These are phyloP conservation scores for Begonia fuchsioides DNA, from an alignment of 306 rosid species.

Conservation along the genomic window DNA sequence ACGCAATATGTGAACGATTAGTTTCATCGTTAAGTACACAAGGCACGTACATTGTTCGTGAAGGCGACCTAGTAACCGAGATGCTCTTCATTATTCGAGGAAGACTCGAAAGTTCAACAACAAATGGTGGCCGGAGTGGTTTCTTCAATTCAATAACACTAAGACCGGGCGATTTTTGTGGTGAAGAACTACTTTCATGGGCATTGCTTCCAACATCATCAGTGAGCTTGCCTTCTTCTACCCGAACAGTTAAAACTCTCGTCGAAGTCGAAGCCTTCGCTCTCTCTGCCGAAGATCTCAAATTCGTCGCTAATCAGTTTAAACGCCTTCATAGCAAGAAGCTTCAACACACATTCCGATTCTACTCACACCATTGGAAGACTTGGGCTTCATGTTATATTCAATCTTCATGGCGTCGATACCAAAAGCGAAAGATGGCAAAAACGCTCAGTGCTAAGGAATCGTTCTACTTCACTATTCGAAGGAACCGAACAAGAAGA, in stretches of 20 bases:
- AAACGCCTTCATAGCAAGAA: constrained; percentile 83
- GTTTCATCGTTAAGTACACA: constrained; percentile 65
- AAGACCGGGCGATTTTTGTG: constrained; percentile 85
- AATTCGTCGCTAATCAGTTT: constrained; percentile 85
- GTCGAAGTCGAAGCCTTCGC: constrained; percentile 90
- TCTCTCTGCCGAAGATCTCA: constrained; percentile 79
- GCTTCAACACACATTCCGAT: constrained; percentile 79
- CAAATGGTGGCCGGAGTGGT: constrained; percentile 82
- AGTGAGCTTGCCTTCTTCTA: constrained; percentile 70
- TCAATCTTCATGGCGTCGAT: constrained; percentile 74
- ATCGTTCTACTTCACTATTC: constrained; percentile 20
- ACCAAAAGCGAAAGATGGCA: constrained; percentile 42
- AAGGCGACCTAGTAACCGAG: constrained; percentile 87
- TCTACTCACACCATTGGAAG: constrained; percentile 91
- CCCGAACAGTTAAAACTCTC: constrained; percentile 73
- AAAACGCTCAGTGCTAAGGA: constrained; percentile 44
- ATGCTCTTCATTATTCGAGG: constrained; percentile 90
- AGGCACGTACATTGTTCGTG: constrained; percentile 70
- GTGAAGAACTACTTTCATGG: constrained; percentile 92
- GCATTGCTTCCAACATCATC: constrained; percentile 83
- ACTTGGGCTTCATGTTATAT: constrained; percentile 95
- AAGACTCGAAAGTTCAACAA: constrained; percentile 79
- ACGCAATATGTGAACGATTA: constrained; percentile 77
- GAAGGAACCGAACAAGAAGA: constrained; percentile 14
- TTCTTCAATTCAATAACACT: constrained; percentile 72